phyloP scores from a whole-genome alignment of 1,284 basidiomycete species.

The Cryptococcus amylolentus region DNA sequence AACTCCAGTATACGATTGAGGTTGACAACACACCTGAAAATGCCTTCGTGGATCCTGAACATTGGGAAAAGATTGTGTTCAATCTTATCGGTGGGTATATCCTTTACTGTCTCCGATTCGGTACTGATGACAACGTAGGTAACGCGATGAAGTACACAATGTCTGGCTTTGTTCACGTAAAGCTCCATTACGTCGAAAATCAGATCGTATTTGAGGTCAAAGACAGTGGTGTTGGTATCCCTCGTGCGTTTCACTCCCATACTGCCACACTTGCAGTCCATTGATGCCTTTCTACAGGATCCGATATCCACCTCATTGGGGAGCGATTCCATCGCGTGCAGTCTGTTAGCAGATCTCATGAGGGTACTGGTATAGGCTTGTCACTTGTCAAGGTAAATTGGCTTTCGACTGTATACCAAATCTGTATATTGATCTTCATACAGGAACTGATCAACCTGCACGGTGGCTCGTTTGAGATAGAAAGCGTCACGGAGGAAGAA shows the following conservation, averaged over 20 bases:
- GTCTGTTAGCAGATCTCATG: constrained; percentile 40
- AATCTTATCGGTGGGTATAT: constrained; percentile 38
- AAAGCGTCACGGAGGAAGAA: constrained; percentile 40
- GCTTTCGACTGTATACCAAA: not conserved
- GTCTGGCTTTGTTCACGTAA: constrained; percentile 31
- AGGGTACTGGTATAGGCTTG: constrained; percentile 50
- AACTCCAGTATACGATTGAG: constrained; percentile 43
- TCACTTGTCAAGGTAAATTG: constrained; percentile 28
- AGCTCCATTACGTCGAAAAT: constrained; percentile 21
- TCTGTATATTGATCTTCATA: constrained; percentile 10
- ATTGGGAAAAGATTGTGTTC: constrained; percentile 53
- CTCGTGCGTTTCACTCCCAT: constrained; percentile 10
- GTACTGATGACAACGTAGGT: constrained; percentile 8
- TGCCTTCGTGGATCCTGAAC: constrained; percentile 48
- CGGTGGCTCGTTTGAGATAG: constrained; percentile 48
- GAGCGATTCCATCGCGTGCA: constrained; percentile 50
- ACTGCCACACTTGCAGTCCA: not conserved
- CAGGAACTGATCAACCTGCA: constrained; percentile 51
- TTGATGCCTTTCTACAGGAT: constrained; percentile 10
- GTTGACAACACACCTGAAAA: constrained; percentile 37
- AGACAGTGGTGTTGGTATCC: constrained; percentile 52
- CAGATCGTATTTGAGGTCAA: constrained; percentile 39
- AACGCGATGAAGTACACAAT: constrained; percentile 49
- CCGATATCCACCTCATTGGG: constrained; percentile 39
- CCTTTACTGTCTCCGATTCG: not conserved